Evolutionary conservation across 805 yeast genomes (phyloP).

Genomic region (Metschnikowia lochheadii): DNA sequence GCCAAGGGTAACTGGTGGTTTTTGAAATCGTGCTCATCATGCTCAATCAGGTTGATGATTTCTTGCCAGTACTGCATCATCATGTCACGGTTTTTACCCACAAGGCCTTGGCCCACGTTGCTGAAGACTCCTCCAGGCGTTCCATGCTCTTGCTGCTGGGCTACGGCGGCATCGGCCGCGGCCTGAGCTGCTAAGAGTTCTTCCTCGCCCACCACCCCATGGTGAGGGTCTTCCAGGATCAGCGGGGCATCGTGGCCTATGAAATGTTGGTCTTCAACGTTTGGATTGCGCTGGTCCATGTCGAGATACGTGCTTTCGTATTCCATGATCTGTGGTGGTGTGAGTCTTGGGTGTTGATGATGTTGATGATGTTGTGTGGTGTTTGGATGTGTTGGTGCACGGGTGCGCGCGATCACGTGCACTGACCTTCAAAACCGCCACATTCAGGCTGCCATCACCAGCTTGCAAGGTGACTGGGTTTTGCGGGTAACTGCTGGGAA

Average conservation of each 20-base stretch:
- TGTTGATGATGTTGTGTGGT: not conserved
- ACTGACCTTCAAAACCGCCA: no score
- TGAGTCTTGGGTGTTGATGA: not conserved
- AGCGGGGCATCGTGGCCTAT: constrained; percentile 4
- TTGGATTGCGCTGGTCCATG: constrained; percentile 17
- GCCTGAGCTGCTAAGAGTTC: constrained; percentile 43
- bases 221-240: constrained; percentile 9
- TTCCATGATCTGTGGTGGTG: constrained; percentile 12
- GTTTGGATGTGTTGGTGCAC: not conserved
- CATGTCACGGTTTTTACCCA: constrained; percentile 60
- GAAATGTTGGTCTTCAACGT: constrained; percentile 18
- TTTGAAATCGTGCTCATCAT: constrained; percentile 84
- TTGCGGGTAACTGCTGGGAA: no score
- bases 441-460: no score
- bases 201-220: constrained; percentile 34
- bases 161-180: constrained; percentile 46
- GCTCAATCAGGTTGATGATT: constrained; percentile 87
- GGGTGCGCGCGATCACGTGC: constrained; percentile 1
- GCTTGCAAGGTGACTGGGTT: no score
- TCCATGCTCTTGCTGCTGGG: constrained; percentile 37
- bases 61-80: constrained; percentile 99
- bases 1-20: constrained; percentile 94
- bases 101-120: constrained; percentile 73
- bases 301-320: constrained; percentile 30
- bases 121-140: constrained; percentile 63